Evolutionary conservation across 257 asterid genomes (phyloP), one percentile per base, ranked within the genome.

Genomic region (Ligustrum vulgare): DNA sequence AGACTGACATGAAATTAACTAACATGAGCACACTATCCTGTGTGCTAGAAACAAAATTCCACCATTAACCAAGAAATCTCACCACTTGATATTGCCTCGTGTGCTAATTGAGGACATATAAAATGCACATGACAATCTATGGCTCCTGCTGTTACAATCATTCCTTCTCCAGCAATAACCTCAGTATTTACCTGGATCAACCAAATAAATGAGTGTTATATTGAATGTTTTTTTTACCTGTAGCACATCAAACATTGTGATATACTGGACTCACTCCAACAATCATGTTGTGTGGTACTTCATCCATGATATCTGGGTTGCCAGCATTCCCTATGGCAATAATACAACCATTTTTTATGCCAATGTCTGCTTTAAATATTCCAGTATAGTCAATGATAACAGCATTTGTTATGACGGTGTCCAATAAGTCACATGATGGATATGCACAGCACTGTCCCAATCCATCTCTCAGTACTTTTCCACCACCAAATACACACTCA

Each of bases 401-500:
- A 76, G 97, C 98, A 81, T 94, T 94, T 76, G 98, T 94, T 76
- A 94, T 94, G 69, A 94, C 97, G 64, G 98, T 89, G 78, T 92
- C 98, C 88, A 94, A 83, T 81, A 90, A 89, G 75, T 76, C 82
- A 72, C 35, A 43, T 43, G 90, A 76, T 54, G 74, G 54, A 85
- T 86, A 88, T 80, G 96, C 98, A 86, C 88, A 84, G 22, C 93
- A 93, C 79, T 94, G 98, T 39, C 99, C 99, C 97, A 87, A 89
- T 83, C 99, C 98, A 69, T 94, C 96, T 60, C 99, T 87, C 69
- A 94, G 73, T 76, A 91, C 97, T 78, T 94, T 92, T 81, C 99
- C 98, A 79, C 99, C 99, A 39, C 99, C 99, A 80, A 94, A 94
- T 71, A 94, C 91, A 81, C 98, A 89, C 82, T 94, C 99, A 78